Base-by-base conservation (phyloP, 495 filamentous ascomycete genomes). In the Neurospora sp. region DNA sequence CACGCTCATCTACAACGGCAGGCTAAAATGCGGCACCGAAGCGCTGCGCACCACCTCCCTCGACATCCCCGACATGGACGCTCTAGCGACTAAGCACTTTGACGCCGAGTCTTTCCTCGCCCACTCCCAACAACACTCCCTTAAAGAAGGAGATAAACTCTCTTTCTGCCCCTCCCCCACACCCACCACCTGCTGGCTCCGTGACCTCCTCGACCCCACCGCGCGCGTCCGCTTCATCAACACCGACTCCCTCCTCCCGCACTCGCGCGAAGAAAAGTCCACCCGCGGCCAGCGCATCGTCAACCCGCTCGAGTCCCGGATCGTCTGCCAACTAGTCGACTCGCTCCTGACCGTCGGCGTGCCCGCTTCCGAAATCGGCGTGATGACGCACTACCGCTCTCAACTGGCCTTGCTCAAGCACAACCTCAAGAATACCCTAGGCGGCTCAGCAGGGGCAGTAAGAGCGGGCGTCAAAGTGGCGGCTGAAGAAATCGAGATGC, bases 331-430 rank as follows among this genome's bases (percentile, higher is more conserved):
- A 78, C 88, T 98, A 38, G 93, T 97, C 40, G 88, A 93, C 76
- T 84, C 89, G 0, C 88, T 99, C 3, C 86, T 97, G 69, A 85
- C 87, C 0, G 87, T 87, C 9, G 96, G 96, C 39, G 87, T 97
- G 18, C 85, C 91, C 0, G 88, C 92, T 0, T 84, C 83, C 7
- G 91, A 94, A 60, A 95, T 99, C 70, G 96, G 96, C n/a, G 91
- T 98, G 76, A 97, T 99, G 80, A 97, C 96, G n/a, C 93, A 97
- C 80, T 99, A 99, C 84, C 93, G 95, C 75, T 95, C 93, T 39
- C 96, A 99, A 80, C 91, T 99, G 0, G 81, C 85, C 0, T 78
- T 86, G 18, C 80, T 88, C 0, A 85, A 85, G 44, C 82, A 88
- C 40, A 76, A 80, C 5, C 80, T 88, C 2, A 80, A 83, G 49